phyloP scores from a whole-genome alignment of 1,284 basidiomycete species.

The Fomitopsis pinicola region DNA sequence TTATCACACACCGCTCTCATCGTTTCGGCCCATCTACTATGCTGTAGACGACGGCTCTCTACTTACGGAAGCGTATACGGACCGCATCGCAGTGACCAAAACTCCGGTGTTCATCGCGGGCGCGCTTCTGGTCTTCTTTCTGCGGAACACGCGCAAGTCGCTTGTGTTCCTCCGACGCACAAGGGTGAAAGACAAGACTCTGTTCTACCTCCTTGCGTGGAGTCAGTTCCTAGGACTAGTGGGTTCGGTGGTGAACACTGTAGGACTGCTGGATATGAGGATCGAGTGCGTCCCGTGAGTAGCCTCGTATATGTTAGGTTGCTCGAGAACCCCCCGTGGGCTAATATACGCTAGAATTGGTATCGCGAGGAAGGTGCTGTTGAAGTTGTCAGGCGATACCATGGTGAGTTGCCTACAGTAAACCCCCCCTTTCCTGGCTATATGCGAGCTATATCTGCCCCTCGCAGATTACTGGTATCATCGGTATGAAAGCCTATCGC shows the following conservation, averaged over 20 bases:
- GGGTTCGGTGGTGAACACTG: constrained; percentile 38
- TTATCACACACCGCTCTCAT: constrained; percentile 38
- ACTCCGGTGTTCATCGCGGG: constrained; percentile 44
- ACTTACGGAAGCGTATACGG: constrained; percentile 40
- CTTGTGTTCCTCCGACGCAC: constrained; percentile 48
- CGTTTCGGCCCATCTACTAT: constrained; percentile 46
- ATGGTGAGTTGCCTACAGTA: constrained; percentile 32
- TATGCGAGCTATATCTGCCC: not conserved
- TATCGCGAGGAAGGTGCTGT: constrained; percentile 7
- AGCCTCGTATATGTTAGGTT: not conserved
- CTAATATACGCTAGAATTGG: constrained; percentile 25
- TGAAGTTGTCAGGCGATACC: constrained; percentile 21
- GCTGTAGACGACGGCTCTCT: constrained; percentile 59
- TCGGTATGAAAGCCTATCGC: constrained; percentile 64
- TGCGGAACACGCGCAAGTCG: constrained; percentile 50
- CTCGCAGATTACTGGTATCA: constrained; percentile 55
- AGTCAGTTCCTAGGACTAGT: constrained; percentile 54
- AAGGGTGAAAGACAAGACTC: constrained; percentile 58
- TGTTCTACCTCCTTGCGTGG: constrained; percentile 49
- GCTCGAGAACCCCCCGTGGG: constrained; percentile 13
- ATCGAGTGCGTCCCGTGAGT: constrained; percentile 36
- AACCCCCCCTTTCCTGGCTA: not conserved
- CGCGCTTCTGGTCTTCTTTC: constrained; percentile 47
- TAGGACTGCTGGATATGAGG: constrained; percentile 40
- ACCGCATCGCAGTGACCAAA: constrained; percentile 40